Percentiles rank a stretch among this genome's conserved stretches.
These are phyloP conservation scores for Solanum pimpinellifolium DNA, from an alignment of 257 asterid species.

Conservation along the genomic window DNA sequence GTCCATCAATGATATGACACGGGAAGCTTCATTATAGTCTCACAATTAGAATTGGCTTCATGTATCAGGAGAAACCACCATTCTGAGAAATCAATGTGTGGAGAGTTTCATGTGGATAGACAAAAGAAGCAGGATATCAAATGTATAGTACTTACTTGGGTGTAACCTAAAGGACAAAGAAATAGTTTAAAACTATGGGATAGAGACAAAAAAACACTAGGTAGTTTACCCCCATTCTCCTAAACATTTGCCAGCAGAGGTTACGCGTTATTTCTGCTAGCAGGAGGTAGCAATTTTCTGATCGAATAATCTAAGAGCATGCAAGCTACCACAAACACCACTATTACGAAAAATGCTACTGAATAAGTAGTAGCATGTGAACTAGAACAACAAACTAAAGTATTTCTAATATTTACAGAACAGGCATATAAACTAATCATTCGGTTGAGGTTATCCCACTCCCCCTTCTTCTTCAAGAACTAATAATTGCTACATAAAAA, in stretches of 20 bases:
- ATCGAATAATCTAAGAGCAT: background rate
- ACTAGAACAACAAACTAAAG: background rate
- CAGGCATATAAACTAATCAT: background rate
- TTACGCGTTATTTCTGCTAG: background rate
- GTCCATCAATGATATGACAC: background rate
- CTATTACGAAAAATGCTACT: background rate
- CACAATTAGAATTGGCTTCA: background rate
- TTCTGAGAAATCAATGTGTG: background rate
- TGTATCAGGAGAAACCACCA: background rate
- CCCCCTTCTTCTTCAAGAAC: background rate
- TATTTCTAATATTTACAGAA: background rate
- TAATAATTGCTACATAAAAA: background rate
- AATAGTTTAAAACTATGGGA: background rate
- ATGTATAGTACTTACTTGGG: background rate
- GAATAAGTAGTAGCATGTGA: background rate
- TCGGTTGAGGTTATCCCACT: background rate
- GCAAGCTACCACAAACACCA: background rate
- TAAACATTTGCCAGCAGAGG: background rate
- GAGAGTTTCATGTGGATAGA: background rate
- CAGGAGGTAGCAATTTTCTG: background rate
- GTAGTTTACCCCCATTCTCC: background rate
- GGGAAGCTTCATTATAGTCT: background rate
- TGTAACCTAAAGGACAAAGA: background rate
- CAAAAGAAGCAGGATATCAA: background rate
- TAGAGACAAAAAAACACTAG: background rate